Percentiles rank a stretch among this genome's conserved stretches.
These are phyloP conservation scores for Cytospora chrysosperma DNA, from an alignment of 2,329 filamentous ascomycete species.

Conservation along the genomic window DNA sequence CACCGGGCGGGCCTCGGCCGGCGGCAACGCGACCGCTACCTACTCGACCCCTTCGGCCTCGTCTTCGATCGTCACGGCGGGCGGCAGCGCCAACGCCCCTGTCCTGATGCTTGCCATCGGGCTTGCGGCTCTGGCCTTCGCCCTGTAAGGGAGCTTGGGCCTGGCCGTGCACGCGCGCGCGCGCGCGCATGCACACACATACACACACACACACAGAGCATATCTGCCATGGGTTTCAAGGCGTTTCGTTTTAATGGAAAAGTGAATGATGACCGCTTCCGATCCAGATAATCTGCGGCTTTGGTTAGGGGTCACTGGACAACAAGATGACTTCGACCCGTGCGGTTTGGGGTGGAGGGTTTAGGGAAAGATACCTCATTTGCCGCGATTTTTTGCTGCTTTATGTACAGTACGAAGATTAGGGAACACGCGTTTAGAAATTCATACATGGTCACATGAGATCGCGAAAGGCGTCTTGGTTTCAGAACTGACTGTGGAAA, in stretches of 20 bases:
- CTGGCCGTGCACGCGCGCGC: background rate
- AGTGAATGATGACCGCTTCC: no score
- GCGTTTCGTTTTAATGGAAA: background rate
- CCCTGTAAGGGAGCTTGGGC: slow-evolving; percentile 9
- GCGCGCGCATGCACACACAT: background rate
- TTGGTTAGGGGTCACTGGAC: background rate
- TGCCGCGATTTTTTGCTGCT: slow-evolving; percentile 9
- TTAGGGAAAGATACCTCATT: slow-evolving; percentile 8
- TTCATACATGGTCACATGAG: background rate
- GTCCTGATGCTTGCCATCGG: slow-evolving; percentile 8
- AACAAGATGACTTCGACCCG: background rate
- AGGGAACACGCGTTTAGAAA: background rate
- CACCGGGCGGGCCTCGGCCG: background rate
- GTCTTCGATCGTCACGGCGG: slow-evolving; percentile 1
- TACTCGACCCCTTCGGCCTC: slow-evolving; percentile 2
- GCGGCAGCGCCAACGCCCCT: slow-evolving; percentile 13
- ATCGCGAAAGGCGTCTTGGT: background rate
- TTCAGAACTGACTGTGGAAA: no score
- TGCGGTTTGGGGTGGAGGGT: background rate
- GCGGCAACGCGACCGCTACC: slow-evolving; percentile 6
- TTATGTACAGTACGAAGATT: slow-evolving; percentile 3
- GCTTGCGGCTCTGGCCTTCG: slow-evolving; percentile 15
- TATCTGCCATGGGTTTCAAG: background rate
- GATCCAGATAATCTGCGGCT: background rate
- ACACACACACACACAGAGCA: no score